Evolutionary conservation across 805 yeast genomes (phyloP).

Genomic region (Sungouiozyma intestinalis): DNA sequence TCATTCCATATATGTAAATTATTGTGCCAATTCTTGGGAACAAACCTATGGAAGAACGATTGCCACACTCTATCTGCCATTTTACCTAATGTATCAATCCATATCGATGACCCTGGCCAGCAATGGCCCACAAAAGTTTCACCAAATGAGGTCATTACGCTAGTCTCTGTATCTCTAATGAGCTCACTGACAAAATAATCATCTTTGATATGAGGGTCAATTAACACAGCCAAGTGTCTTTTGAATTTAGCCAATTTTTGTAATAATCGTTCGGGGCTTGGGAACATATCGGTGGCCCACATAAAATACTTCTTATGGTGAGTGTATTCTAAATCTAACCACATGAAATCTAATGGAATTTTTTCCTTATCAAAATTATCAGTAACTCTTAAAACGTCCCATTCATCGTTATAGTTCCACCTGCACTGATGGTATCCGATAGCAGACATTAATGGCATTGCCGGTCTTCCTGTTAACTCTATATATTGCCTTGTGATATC

Average conservation of each 20-base stretch:
- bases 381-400: slow-evolving; percentile 69
- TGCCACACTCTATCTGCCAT: slow-evolving; percentile 52
- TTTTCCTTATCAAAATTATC: slow-evolving; percentile 57
- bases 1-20: slow-evolving; percentile 92
- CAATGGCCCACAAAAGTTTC: slow-evolving; percentile 71
- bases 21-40: slow-evolving; percentile 32
- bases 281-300: slow-evolving; percentile 70
- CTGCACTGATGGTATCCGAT: slow-evolving; percentile 93
- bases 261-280: slow-evolving; percentile 64
- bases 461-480: slow-evolving; percentile 57
- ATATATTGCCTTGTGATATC: slow-evolving; percentile 55
- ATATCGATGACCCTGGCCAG: slow-evolving; percentile 95
- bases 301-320: slow-evolving; percentile 82
- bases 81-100: slow-evolving; percentile 83
- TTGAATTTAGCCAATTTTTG: slow-evolving; percentile 55
- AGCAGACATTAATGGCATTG: slow-evolving; percentile 67
- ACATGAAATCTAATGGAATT: slow-evolving; percentile 83
- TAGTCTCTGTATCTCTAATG: slow-evolving; percentile 34
- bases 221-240: slow-evolving; percentile 70
- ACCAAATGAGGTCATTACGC: slow-evolving; percentile 38
- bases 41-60: slow-evolving; percentile 38
- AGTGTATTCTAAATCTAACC: slow-evolving; percentile 93
- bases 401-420: slow-evolving; percentile 90
- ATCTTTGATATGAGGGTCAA: slow-evolving; percentile 84
- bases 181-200: slow-evolving; percentile 55